Base-by-base conservation (phyloP, 108 stramenopile genomes). In the Cyclotella choctawhatcheeana region DNA sequence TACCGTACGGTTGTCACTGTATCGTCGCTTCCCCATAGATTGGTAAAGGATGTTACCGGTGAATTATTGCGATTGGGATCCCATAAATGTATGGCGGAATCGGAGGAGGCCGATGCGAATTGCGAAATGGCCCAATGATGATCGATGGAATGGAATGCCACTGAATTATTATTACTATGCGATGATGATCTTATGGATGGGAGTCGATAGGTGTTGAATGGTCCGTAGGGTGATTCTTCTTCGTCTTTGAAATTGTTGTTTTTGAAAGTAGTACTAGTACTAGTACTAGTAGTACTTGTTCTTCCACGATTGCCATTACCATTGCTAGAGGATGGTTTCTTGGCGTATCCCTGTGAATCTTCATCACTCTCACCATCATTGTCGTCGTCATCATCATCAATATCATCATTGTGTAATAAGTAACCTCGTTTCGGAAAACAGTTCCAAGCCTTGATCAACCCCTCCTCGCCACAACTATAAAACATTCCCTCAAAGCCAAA, bases 21-120 rank as follows among this genome's bases (percentile, higher is more conserved):
- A 61, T 97, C 93, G 62, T 97, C 97, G 2, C 92, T 86, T 31
- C 99, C 98, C 97, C 97, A 99, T 10, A 94, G 71, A 67, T 89
- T 80, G 56, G 55, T 47, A 64, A 89, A 85, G 17, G 89, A 84
- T 44, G 90, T 89, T 13, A 97, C 74, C 13, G 98, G n/a, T n/a
- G n/a, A 96, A n/a, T 86, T 69, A 18, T 84, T 67, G 21, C 99
- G 85, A 17, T 83, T 83, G 8, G 91, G 86, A 55, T 92, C 85
- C 99, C 99, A 99, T 3, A 99, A 67, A 43, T 91, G 85, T 5
- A 99, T 94, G 24, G 87, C 87, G 5, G 89, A 71, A 60, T 98
- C 96, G 24, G 56, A 59, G 0, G 94, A 95, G 8, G 96, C 94
- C 0, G 98, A 97, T 30, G 92, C 95, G 73, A 98, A 98, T 58